Base-by-base conservation (phyloP, 179 eudicot species). In the Camellia oleifera region DNA sequence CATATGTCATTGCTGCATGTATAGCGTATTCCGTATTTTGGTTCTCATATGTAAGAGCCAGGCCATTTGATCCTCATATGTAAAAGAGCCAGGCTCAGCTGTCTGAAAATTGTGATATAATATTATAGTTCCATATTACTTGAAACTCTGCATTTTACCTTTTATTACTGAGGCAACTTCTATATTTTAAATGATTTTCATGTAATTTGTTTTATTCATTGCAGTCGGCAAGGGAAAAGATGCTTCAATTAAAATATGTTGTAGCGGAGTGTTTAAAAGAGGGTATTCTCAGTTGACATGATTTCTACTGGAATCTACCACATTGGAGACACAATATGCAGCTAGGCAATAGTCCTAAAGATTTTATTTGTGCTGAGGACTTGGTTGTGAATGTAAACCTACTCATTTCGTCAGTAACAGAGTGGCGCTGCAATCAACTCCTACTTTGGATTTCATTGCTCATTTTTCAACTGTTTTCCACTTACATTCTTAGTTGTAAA, bases 191-290 rank as follows among this genome's bases (percentile, higher is more conserved):
- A 5, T 61, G 20, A 50, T 58, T 50, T 61, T 14, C 76, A 67
- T 78, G 50, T 54, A 45, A 56, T 7, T 77, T 64, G 42, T 80
- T 23, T 78, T 17, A 42, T 77, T 57, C 69, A 45, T 77, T 85
- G 85, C 92, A 93, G 97, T 20, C 80, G 88, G 92, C 93, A 53
- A 84, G 72, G 79, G 82, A 83, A 78, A 90, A 93, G 90, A 88
- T 91, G 93, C 88, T 81, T 40, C 89, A 90, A 56, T 76, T 93
- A 85, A 91, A 86, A 86, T 74, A 69, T 56, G 89, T 81, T 56
- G 77, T 93, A 74, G 87, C 87, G 10, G 90, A 84, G 79, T 91
- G 90, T 80, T 74, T 91, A 68, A 88, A 91, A 80, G 94, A 90
- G 72, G 91, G 82, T 57, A 68, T 77, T 61, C 81, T 86, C 72